Base-by-base conservation (phyloP, 1,139 yeast genomes). In the Magnusiomyces tetraspermus region DNA sequence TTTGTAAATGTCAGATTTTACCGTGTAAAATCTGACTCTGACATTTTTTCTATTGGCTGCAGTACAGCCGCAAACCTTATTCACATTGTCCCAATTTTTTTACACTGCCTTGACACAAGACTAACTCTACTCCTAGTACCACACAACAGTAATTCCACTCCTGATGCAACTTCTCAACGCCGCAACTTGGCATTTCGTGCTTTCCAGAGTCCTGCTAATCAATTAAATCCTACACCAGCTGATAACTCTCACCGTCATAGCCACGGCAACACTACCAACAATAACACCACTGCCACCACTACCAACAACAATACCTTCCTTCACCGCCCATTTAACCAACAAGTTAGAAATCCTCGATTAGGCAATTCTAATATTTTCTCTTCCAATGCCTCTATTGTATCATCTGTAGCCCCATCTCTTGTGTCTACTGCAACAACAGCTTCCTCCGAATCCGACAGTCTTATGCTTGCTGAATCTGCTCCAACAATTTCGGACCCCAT, bases 241-340 rank as follows among this genome's bases (percentile, higher is more conserved):
- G 43, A 47, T 46, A 48, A 41, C 49, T 46, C 13, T 41, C 51
- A 22, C 52, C 50, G 5, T 45, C 50, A 22, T 30, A 47, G 37
- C 4, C 40, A 38, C 19, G 42, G 38, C 38, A 44, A 26, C 42
- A 26, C 31, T n/a, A n/a, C n/a, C n/a, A n/a, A n/a, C n/a, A n/a
- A n/a, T n/a, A n/a, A n/a, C n/a, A n/a, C n/a, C n/a, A n/a, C n/a
- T n/a, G n/a, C n/a, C n/a, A n/a, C n/a, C n/a, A n/a, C n/a, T n/a
- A n/a, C n/a, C n/a, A n/a, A n/a, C n/a, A n/a, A n/a, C n/a, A n/a
- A n/a, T n/a, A 8, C 33, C 11, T 8, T 11, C 11, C 33, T 28
- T 28, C 33, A 11, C 33, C 33, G 33, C 11, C 11, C 33, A 8
- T 11, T 8, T 28, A 11, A 28, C 33, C 33, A 28, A 11, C 33